Evolutionary conservation across 202 grass and related monocot species (phyloP), one percentile per base, ranked within the genome.

Genomic region (Zizania palustris): DNA sequence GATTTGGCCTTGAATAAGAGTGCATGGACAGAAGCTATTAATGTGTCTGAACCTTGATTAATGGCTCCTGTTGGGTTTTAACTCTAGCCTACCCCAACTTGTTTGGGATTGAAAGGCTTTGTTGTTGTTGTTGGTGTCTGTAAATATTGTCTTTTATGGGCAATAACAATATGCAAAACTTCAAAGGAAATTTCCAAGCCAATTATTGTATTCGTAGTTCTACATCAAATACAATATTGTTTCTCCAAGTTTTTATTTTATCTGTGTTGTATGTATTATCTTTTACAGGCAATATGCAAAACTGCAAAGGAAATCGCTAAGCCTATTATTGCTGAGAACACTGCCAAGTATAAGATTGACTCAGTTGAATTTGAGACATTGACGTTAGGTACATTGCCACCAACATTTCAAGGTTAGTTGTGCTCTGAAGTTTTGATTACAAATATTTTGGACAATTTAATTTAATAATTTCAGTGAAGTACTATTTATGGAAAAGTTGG

Each of bases 271-370:
- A 11, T 48, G 46, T 56, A 33, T 76, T 51, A 63, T 58, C 22
- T 69, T 80, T 60, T 45, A 16, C 68, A 96, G 92, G 92, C 92
- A 49, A 89, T 96, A 56, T 91, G 92, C 80, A 87, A 57, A 89
- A 91, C 68, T 67, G 92, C 81, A 74, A 91, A 91, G 84, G 88
- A 96, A 85, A 91, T 96, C 41, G 81, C 84, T 33, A 87, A 85
- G 50, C 92, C 92, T 63, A 89, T 96, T 66, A 96, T 96, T 85
- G 89, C 86, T 78, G 89, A 96, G 74, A 89, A 91, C 69, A 87
- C 86, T 65, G 71, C 55, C 11, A 96, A 96, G 58, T 96, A 96
- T 76, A 96, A 91, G 83, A 91, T 96, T 78, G 88, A 89, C 71
- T 91, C 89, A 22, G 86, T 96, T 74, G 88, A 96, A 72, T 96